A percentile compares a stretch with the other conserved stretches of the same genome.
Evolutionary conservation across 495 filamentous ascomycete species (phyloP).

Genomic region (Penicillium argentinense): DNA sequence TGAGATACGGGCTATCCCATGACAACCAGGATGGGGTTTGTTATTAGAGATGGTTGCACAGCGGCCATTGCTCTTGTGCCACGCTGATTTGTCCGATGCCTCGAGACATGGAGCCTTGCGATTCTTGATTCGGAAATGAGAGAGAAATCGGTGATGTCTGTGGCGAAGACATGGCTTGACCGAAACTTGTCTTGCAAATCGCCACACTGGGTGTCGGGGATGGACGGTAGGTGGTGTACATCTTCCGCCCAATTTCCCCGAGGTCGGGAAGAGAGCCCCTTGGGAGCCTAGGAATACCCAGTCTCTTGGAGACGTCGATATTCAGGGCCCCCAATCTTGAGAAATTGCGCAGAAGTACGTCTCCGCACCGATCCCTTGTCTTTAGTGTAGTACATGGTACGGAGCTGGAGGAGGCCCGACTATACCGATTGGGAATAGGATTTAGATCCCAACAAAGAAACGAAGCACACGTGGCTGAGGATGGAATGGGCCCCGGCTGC

Average conservation of each 20-base stretch:
- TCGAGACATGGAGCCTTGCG: not conserved
- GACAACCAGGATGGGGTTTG: too few relatives aligned
- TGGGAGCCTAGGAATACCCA: not conserved
- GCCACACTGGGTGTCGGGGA: constrained; percentile 10
- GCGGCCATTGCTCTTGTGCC: constrained; percentile 2
- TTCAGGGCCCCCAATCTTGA: not conserved
- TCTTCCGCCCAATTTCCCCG: not conserved
- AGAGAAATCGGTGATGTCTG: constrained; percentile 5
- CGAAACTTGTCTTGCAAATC: constrained; percentile 19
- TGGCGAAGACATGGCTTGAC: constrained; percentile 23
- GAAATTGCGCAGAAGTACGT: not conserved
- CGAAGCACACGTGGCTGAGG: constrained; percentile 13
- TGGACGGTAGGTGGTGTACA: not conserved
- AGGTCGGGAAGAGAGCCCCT: not conserved
- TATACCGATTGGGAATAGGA: not conserved
- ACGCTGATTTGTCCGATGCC: constrained; percentile 4
- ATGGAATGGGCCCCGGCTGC: constrained; percentile 5
- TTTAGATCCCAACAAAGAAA: constrained; percentile 5
- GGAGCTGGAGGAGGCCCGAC: too few relatives aligned
- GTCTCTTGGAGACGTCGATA: not conserved
- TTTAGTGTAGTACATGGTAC: too few relatives aligned
- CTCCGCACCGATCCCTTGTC: not conserved
- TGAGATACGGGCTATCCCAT: too few relatives aligned
- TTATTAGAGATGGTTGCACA: not conserved
- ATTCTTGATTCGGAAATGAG: not conserved